Percentiles rank a stretch among this genome's conserved stretches.
These are phyloP conservation scores for Psidium friedrichsthalianum DNA, from an alignment of 345 rosid genomes.

Conservation along the genomic window DNA sequence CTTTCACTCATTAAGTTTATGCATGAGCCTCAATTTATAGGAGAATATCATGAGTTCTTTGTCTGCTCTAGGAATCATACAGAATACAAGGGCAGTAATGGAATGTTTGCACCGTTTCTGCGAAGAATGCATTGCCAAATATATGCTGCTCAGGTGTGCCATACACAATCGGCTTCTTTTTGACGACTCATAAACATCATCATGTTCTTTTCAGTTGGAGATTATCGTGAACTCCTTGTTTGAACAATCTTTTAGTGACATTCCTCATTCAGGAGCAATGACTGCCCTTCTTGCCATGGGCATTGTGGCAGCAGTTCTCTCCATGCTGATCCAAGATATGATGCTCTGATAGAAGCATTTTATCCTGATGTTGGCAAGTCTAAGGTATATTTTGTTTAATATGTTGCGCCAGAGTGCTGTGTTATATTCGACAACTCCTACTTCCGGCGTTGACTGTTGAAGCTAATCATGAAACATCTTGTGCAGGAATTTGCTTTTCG, in stretches of 20 bases:
- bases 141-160: constrained; percentile 71
- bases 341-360: constrained; percentile 62
- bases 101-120: constrained; percentile 87
- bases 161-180: background rate
- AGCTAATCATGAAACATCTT: no score
- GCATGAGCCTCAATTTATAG: background rate
- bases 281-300: constrained; percentile 81
- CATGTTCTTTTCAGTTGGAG: background rate
- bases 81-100: constrained; percentile 82
- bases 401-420: no score
- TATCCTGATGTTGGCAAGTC: constrained; percentile 60
- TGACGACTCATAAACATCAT: background rate
- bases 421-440: no score
- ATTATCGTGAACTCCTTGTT: background rate
- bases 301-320: constrained; percentile 79
- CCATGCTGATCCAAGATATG: constrained; percentile 74
- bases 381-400: background rate
- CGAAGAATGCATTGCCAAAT: constrained; percentile 77
- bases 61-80: constrained; percentile 46
- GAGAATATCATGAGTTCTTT: background rate
- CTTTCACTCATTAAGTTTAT: background rate
- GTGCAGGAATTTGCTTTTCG: no score
- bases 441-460: no score
- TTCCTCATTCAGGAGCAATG: constrained; percentile 54
- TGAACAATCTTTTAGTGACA: background rate